phyloP scores from a whole-genome alignment of 108 stramenopile species.

The Pseudonitzschia pungens region DNA sequence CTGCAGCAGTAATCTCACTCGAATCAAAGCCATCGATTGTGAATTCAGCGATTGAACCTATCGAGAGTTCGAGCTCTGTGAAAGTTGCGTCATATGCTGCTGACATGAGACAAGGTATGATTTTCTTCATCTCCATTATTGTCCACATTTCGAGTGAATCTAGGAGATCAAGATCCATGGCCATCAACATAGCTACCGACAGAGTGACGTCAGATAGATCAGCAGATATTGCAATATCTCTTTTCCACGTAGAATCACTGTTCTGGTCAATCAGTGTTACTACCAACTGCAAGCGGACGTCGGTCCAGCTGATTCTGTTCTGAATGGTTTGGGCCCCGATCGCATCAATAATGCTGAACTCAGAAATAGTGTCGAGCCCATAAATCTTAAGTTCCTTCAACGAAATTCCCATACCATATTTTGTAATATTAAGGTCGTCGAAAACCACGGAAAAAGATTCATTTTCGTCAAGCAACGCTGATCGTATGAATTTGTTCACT shows the following conservation, averaged over 20 bases:
- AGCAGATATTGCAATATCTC: slow-evolving; percentile 46
- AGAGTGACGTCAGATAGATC: slow-evolving; percentile 47
- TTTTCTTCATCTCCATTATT: slow-evolving; percentile 43
- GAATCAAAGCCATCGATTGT: slow-evolving; percentile 23
- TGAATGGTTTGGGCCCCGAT: slow-evolving; percentile 47
- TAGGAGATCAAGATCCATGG: slow-evolving; percentile 45
- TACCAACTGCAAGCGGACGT: slow-evolving; percentile 43
- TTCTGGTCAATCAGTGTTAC: slow-evolving; percentile 35
- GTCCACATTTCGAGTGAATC: slow-evolving; percentile 40
- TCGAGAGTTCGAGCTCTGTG: slow-evolving; percentile 41
- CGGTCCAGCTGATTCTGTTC: slow-evolving; percentile 45
- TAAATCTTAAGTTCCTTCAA: slow-evolving; percentile 44
- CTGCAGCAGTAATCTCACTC: slow-evolving; percentile 12
- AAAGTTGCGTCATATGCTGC: slow-evolving; percentile 42
- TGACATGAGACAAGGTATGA: slow-evolving; percentile 58
- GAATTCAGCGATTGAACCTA: slow-evolving; percentile 16
- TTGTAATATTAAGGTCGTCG: slow-evolving; percentile 40
- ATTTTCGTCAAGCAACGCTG: slow-evolving; percentile 43
- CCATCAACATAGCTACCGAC: slow-evolving; percentile 49
- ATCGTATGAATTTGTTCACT: slow-evolving; percentile 43
- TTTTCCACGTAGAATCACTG: slow-evolving; percentile 1
- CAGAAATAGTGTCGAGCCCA: slow-evolving; percentile 58
- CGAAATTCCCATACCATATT: slow-evolving; percentile 36
- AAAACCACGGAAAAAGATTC: slow-evolving; percentile 46
- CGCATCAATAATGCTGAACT: slow-evolving; percentile 42